A percentile compares a stretch with the other conserved stretches of the same genome.
Conservation (phyloP, 73 alveolate genomes). For the Paramecium octaurelia region DNA sequence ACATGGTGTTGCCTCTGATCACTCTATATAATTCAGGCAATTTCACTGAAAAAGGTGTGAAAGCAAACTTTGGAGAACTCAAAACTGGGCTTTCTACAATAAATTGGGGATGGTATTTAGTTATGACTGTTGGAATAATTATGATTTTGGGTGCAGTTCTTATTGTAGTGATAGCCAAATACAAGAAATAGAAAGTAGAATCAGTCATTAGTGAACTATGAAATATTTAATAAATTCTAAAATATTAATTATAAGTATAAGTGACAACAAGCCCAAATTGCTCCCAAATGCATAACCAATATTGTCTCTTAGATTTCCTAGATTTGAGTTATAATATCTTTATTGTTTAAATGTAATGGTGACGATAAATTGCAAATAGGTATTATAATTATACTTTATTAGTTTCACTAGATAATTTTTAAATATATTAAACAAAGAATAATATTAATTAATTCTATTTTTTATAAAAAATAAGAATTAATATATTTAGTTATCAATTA, state of each 20-base stretch:
- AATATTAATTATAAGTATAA: not conserved
- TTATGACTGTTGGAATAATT: not conserved
- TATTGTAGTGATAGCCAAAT: not conserved
- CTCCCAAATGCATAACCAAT: not conserved
- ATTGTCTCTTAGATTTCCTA: too few species aligned
- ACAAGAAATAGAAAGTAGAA: not conserved
- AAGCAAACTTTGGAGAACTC: not conserved
- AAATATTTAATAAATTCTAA: not conserved
- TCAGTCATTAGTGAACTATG: not conserved
- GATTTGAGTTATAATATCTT: too few species aligned
- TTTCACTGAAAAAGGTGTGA: not conserved
- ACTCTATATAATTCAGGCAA: conserved; percentile 26
- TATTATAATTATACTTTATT: too few species aligned
- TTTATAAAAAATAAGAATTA: not conserved
- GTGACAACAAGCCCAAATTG: not conserved
- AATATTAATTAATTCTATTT: too few species aligned
- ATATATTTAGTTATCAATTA: not conserved
- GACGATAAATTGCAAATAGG: too few species aligned
- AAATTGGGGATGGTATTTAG: conserved; percentile 40
- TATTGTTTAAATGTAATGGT: too few species aligned
- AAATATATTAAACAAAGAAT: too few species aligned
- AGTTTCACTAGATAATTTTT: too few species aligned
- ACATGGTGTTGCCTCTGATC: not conserved
- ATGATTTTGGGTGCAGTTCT: not conserved
- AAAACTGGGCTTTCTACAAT: not conserved